Percentiles rank a stretch among this genome's conserved stretches.
Evolutionary conservation across 257 asterid species (phyloP).

Genomic region (Nicotiana tomentosiformis): DNA sequence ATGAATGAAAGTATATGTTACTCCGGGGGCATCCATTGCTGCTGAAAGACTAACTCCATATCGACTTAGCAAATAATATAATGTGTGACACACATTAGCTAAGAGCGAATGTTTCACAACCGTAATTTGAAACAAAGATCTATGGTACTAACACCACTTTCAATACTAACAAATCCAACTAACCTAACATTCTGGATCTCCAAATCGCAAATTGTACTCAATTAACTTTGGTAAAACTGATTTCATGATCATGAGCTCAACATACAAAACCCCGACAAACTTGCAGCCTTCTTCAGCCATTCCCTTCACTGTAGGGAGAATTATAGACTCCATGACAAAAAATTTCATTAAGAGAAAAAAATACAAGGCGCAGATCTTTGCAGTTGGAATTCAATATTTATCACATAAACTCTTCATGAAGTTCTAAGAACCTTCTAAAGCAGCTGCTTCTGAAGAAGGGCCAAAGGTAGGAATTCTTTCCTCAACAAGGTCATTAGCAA

Average conservation of each 20-base stretch:
- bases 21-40: neutral
- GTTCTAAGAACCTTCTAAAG: slow-evolving; percentile 85
- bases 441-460: slow-evolving; percentile 96
- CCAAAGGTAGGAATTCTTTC: slow-evolving; percentile 88
- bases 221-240: slow-evolving; percentile 84
- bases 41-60: neutral
- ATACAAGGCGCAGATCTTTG: slow-evolving; percentile 43
- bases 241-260: slow-evolving; percentile 81
- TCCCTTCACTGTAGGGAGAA: slow-evolving; percentile 87
- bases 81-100: too few relatives aligned
- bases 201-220: slow-evolving; percentile 91
- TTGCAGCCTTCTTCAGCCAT: slow-evolving; percentile 91
- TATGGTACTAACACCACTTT: neutral
- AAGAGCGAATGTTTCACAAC: too few relatives aligned
- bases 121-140: neutral
- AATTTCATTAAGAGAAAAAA: too few relatives aligned
- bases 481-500: slow-evolving; percentile 75
- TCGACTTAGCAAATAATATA: neutral
- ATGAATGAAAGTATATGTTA: neutral
- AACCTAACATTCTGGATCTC: slow-evolving; percentile 99
- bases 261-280: slow-evolving; percentile 88
- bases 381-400: slow-evolving; percentile 88
- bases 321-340: slow-evolving; percentile 61
- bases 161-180: slow-evolving; percentile 10
- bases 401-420: slow-evolving; percentile 86